Base-by-base conservation (phyloP, 768 basidiomycete genomes). In the Auriscalpium vulgare region DNA sequence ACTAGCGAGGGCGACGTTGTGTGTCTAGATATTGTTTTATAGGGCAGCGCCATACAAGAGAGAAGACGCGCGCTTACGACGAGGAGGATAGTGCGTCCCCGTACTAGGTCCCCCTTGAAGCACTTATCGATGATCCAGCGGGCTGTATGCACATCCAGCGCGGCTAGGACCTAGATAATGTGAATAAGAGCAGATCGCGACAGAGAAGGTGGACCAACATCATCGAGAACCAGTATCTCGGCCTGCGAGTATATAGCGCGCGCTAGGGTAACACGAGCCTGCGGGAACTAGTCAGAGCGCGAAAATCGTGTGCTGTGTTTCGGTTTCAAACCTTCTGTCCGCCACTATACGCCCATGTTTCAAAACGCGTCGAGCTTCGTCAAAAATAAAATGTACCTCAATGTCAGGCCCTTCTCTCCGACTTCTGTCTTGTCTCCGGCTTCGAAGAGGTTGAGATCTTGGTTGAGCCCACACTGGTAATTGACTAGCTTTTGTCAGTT, bases 191-290 rank as follows among this genome's bases (percentile, higher is more conserved):
- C 29, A 4, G 29, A 29, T 7, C 2, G 29, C 29, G 4, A 29
- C 29, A 29, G 29, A 29, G 29, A 29, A 29, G 7, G 29, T 29
- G 29, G 29, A 29, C 29, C 45, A n/a, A 88, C 80, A 63, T 91
- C 88, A 62, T 92, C 89, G 44, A 91, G 69, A 10, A 92, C 68
- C 7, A 92, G 64, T n/a, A 83, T 80, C 23, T 80, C 67, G 0
- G 88, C 82, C n/a, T 68, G 69, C 2, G 79, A 80, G 65, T 85
- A 85, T 1, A 84, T 69, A 0, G 83, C 82, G 8, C 83, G 72
- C 3, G 83, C 83, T 19, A 83, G 69, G 1, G 79, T 79, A 38
- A 85, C 68, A 34, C 83, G 65, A 65, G 73, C 82, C 48, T 45
- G 23, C 19, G 48, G 21, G 70, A 36, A 45, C 34, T 72, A 53